Evolutionary conservation across 352 stramenopile genomes (phyloP).

Genomic region (Phytophthora hybrid): DNA sequence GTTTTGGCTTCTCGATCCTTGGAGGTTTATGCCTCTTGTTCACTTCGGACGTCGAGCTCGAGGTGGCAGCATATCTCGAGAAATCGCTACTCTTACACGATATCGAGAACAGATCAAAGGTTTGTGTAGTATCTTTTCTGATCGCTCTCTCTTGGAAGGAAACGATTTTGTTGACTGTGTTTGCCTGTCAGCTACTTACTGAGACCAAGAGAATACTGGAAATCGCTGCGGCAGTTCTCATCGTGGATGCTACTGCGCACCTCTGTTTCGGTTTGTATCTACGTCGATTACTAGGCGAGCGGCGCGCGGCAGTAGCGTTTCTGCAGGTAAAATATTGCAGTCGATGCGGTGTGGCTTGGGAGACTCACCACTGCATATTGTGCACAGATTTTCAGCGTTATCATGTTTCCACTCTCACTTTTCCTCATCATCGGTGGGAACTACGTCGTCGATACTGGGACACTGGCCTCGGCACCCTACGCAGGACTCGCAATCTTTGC

Average conservation of each 20-base stretch:
- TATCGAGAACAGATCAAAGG: slow-evolving; percentile 49
- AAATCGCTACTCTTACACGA: slow-evolving; percentile 47
- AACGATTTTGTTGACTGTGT: slow-evolving; percentile 9
- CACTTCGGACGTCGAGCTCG: slow-evolving; percentile 45
- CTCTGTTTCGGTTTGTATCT: slow-evolving; percentile 56
- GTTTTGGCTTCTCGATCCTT: slow-evolving; percentile 59
- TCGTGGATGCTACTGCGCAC: slow-evolving; percentile 47
- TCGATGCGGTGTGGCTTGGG: not conserved
- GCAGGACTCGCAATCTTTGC: slow-evolving; percentile 77
- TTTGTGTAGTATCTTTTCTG: slow-evolving; percentile 15
- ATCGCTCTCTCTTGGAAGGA: not conserved
- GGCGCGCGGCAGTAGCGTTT: slow-evolving; percentile 63
- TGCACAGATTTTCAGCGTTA: slow-evolving; percentile 67
- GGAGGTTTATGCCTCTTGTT: slow-evolving; percentile 72
- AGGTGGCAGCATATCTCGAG: slow-evolving; percentile 64
- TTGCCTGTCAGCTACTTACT: slow-evolving; percentile 48
- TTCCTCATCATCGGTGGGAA: slow-evolving; percentile 77
- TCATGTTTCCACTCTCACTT: slow-evolving; percentile 69
- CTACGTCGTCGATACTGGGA: slow-evolving; percentile 79
- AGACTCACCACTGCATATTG: not conserved
- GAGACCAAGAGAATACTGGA: slow-evolving; percentile 53
- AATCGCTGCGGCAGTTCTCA: slow-evolving; percentile 45
- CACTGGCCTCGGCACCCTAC: slow-evolving; percentile 68
- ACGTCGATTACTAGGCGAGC: slow-evolving; percentile 57
- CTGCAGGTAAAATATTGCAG: slow-evolving; percentile 48